These are phyloP conservation scores for Mallotus japonicus DNA, from an alignment of 441 rosid genomes.

Conservation along the genomic window DNA sequence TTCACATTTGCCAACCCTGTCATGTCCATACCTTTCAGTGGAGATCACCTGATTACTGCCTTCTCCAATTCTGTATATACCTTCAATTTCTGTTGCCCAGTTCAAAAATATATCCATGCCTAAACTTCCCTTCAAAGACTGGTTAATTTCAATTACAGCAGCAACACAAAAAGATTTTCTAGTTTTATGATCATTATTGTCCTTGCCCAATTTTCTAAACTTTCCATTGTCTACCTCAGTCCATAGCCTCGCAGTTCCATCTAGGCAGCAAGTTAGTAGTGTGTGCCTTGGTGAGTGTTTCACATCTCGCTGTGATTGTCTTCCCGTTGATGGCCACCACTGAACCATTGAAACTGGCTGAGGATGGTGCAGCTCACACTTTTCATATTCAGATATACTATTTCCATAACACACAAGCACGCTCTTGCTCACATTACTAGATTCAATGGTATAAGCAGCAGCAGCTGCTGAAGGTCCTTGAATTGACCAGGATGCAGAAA, in stretches of 20 bases:
- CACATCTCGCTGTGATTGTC: conserved; percentile 33
- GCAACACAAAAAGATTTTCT: conserved; percentile 57
- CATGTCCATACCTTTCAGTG: conserved; percentile 37
- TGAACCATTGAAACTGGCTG: conserved; percentile 73
- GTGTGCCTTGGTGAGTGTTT: conserved; percentile 44
- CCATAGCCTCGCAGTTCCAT: conserved; percentile 94
- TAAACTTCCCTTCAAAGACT: conserved; percentile 54
- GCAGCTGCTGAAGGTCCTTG: conserved; percentile 79
- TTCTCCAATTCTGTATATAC: conserved; percentile 44
- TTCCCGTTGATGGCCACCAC: conserved; percentile 70
- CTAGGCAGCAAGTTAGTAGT: conserved; percentile 83
- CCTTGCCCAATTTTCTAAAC: conserved; percentile 53
- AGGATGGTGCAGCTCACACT: conserved; percentile 62
- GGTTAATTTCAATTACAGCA: conserved; percentile 78
- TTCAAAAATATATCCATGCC: conserved; percentile 54
- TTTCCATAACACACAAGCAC: conserved; percentile 54
- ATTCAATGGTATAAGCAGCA: conserved; percentile 46
- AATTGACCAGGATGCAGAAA: conserved; percentile 82
- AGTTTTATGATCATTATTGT: conserved; percentile 40
- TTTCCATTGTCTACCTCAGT: conserved; percentile 69
- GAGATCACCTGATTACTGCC: conserved; percentile 42
- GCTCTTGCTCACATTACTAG: conserved; percentile 42
- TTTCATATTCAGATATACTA: conserved; percentile 45
- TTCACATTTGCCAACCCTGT: conserved; percentile 61
- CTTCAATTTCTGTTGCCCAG: conserved; percentile 69